phyloP scores from a whole-genome alignment of 2,329 filamentous ascomycete species.

The Trichoderma breve region DNA sequence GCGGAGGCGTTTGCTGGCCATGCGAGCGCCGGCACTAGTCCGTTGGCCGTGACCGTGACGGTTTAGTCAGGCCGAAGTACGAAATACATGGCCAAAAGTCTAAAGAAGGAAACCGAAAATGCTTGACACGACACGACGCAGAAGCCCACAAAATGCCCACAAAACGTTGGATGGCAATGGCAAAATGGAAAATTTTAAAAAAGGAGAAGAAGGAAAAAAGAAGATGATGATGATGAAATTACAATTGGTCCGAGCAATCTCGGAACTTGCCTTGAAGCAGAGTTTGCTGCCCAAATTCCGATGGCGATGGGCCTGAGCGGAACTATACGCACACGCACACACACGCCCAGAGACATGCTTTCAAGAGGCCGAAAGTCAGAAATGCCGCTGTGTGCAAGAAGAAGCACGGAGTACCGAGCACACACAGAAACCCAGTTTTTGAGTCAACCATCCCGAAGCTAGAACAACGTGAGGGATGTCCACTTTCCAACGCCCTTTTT shows the following conservation, averaged over 20 bases:
- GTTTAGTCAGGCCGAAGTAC: neutral
- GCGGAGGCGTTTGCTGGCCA: neutral
- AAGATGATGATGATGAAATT: too few relatives aligned
- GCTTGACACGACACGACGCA: neutral
- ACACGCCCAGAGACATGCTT: neutral
- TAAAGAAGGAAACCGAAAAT: neutral
- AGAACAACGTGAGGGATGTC: neutral
- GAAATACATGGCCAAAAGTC: neutral
- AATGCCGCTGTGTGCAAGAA: neutral
- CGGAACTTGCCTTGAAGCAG: neutral
- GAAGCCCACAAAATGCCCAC: neutral
- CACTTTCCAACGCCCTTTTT: neutral
- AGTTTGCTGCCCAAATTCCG: neutral
- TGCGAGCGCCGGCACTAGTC: neutral
- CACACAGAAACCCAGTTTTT: too few relatives aligned
- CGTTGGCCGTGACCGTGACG: neutral
- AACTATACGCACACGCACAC: neutral
- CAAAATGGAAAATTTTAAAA: neutral
- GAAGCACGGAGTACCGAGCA: neutral
- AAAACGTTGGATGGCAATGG: neutral
- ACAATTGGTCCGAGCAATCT: neutral
- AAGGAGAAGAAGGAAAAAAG: too few relatives aligned
- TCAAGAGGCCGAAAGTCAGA: constrained; percentile 8
- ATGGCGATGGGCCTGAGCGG: neutral
- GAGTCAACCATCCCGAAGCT: neutral